Evolutionary conservation across 805 yeast genomes (phyloP).

Genomic region (Kluyveromyces starmeri): DNA sequence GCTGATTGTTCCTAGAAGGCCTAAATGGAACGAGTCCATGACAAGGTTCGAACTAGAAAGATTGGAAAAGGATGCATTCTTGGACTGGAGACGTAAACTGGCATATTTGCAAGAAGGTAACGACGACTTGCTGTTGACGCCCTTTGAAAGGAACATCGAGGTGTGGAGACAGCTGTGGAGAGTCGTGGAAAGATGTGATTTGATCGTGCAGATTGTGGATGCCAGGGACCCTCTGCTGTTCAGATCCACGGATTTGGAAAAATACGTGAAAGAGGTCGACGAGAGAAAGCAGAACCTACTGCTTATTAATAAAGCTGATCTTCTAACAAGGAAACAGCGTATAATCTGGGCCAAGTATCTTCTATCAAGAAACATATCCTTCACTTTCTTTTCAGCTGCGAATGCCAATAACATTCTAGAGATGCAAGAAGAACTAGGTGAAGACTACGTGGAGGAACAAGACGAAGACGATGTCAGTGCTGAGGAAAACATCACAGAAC

Average conservation of each 20-base stretch:
- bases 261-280: constrained; percentile 69
- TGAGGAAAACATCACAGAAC: constrained; percentile 25
- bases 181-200: constrained; percentile 89
- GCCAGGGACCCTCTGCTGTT: constrained; percentile 90
- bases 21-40: constrained; percentile 68
- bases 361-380: constrained; percentile 55
- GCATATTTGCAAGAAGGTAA: constrained; percentile 78
- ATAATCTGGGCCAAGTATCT: constrained; percentile 83
- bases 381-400: constrained; percentile 88
- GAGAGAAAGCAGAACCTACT: constrained; percentile 71
- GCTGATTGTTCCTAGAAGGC: constrained; percentile 88
- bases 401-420: constrained; percentile 71
- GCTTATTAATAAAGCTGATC: constrained; percentile 89
- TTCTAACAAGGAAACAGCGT: constrained; percentile 70
- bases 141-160: constrained; percentile 93
- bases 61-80: constrained; percentile 80
- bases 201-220: constrained; percentile 94
- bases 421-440: constrained; percentile 38
- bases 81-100: constrained; percentile 88
- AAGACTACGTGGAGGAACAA: constrained; percentile 16
- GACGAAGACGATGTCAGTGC: constrained; percentile 8
- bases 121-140: constrained; percentile 75
- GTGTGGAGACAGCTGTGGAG: constrained; percentile 99
- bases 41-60: constrained; percentile 73
- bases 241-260: constrained; percentile 80